Evolutionary conservation across 2,329 filamentous ascomycete species (phyloP), one percentile per base, ranked within the genome.

Genomic region (Stachybotrys echinatus): DNA sequence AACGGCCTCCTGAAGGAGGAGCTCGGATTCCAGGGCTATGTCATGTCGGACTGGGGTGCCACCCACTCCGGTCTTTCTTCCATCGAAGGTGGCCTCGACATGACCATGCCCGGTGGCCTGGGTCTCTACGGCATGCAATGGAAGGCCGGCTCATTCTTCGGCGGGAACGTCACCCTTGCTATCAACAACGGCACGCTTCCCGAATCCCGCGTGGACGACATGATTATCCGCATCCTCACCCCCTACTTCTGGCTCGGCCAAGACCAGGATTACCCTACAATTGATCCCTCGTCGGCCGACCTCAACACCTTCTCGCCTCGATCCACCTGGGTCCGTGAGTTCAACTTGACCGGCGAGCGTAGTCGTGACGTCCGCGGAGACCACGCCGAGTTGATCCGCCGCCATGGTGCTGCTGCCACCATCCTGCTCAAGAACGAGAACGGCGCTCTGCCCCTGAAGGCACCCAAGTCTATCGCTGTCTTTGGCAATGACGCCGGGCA

Each of bases 341-440:
- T 60, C 53, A 69, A 70, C 53, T 55, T 70, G 47, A 82, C 74
- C 0, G 78, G 80, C 2, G 74, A 81, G 54, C 65, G 69, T 7
- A 81, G 83, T 58, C 75, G 60, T 51, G 70, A 73, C 38, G 71
- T 73, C 48, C 76, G 77, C 0, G 80, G 74, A 19, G 73, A 84
- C 57, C 77, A 84, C 31, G 80, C 73, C 5, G 63, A 73, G 1
- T 62, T 84, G 5, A 73, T 81, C 55, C 73, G 80, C 46, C 80
- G 79, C 74, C 77, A 84, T 56, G 75, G 64, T 17, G 64, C 68
- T 14, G 67, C 65, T 50, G 85, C 85, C 19, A 85, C 80, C 12
- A 81, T 90, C 17, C 75, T 92, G 2, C 72, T 92, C 53, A 92
- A 92, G 75, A 92, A 92, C 67, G 70, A 70, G 23, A 75, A 75